Base-by-base conservation (phyloP, 2,329 filamentous ascomycete genomes). In the Claviceps citrina region DNA sequence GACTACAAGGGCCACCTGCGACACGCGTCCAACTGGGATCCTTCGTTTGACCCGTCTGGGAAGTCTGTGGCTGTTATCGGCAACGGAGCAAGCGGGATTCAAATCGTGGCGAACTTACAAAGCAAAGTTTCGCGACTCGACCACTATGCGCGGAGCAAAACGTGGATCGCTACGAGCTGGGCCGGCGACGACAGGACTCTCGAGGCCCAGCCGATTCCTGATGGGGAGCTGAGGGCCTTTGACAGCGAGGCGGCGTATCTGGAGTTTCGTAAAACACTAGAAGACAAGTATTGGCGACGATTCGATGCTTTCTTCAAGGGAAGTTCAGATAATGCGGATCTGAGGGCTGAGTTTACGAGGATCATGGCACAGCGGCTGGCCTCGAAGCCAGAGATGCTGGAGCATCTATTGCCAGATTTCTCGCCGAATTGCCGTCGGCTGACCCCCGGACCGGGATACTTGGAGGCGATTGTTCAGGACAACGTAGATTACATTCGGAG, bases 161-260 rank as follows among this genome's bases (percentile, higher is more conserved):
- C 78, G 0, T 84, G 79, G 79, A 73, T 83, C 22, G 73, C 78
- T 0, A 66, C 71, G 2, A 72, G 73, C 0, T 79, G 76, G 56
- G 71, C 70, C 0, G 65, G 71, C 26, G 60, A 70, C 43, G 59
- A 70, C 47, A 67, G 73, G 25, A 70, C 67, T 24, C 60, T 72
- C 0, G 69, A 68, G 26, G 65, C 76, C 0, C 75, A 78, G 34
- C 63, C 64, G 0, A 74, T 72, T 47, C 56, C 63, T 0, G 48
- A 68, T 2, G 71, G 77, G 18, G 70, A 78, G 28, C 65, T 75
- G 40, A 61, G 73, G 16, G 63, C 66, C 0, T 81, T 81, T 52
- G 48, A 75, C 36, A 60, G 84, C 45, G 73, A 78, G 0, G 60
- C 72, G 3, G 64, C 59, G 2, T 85, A 84, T 49, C 57, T 80